These are phyloP conservation scores for Aureobasidium lini DNA, from an alignment of 2,329 filamentous ascomycete genomes.

Conservation along the genomic window DNA sequence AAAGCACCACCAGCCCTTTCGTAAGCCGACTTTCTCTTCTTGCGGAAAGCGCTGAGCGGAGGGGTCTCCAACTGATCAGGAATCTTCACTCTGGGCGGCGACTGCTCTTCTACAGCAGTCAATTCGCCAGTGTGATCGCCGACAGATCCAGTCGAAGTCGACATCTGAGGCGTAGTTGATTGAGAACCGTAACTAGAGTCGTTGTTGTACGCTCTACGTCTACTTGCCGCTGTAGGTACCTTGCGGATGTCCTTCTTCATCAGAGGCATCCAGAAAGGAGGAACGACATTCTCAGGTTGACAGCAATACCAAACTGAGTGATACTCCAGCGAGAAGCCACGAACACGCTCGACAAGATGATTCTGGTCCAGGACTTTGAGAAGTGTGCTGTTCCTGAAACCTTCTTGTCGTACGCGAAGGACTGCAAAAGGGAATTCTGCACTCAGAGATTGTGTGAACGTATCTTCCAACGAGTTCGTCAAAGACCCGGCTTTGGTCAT, in stretches of 20 bases:
- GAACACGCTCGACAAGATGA: constrained; percentile 45
- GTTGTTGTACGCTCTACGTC: constrained; percentile 20
- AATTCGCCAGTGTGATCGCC: constrained; percentile 16
- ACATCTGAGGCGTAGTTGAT: constrained; percentile 27
- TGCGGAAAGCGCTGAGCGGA: constrained; percentile 35
- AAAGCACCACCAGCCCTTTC: constrained; percentile 19
- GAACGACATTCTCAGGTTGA: constrained; percentile 36
- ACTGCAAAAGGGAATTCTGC: constrained; percentile 44
- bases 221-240: constrained; percentile 34
- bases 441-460: constrained; percentile 12
- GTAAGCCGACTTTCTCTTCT: constrained; percentile 33
- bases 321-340: constrained; percentile 47
- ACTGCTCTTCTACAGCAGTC: constrained; percentile 24
- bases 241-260: constrained; percentile 47
- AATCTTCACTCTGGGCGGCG: constrained; percentile 23
- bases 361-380: constrained; percentile 39
- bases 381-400: constrained; percentile 30
- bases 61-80: constrained; percentile 31
- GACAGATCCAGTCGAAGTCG: constrained; percentile 32
- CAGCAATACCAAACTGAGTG: constrained; percentile 45
- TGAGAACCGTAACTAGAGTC: constrained; percentile 16
- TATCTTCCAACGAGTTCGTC: neutral
- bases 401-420: constrained; percentile 44
- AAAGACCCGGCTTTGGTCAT: constrained; percentile 25
- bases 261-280: constrained; percentile 42